Base-by-base conservation (phyloP, 192 early-diverging fungal genomes). In the Oehlia diaphana region DNA sequence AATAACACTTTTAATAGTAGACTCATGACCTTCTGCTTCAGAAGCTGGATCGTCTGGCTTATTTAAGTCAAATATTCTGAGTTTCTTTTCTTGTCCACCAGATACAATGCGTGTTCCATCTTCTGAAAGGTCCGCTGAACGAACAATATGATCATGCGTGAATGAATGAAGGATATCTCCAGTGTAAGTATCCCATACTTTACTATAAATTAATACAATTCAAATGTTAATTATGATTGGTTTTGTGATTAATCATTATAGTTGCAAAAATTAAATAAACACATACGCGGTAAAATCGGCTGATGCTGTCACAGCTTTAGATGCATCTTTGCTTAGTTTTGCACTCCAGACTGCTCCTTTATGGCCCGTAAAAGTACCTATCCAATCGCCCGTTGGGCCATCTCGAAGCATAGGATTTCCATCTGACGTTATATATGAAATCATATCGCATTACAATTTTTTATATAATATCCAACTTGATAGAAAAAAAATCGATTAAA, bases 321-420 rank as follows among this genome's bases (percentile, higher is more conserved):
- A 83, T 13, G 95, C 91, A 82, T 94, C 92, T 33, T 88, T 86
- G 21, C 88, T 92, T 70, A 97, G 88, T 78, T 91, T 89, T 37
- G 96, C 93, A 74, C 90, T 92, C 96, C 96, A 96, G 4, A 97
- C 94, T 1, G 95, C 95, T 58, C 95, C 95, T 86, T 97, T 97
- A 82, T 97, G 95, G 63, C 94, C 95, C 79, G 92, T 79, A 73
- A 97, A 97, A 13, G 93, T 95, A 19, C 95, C 95, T 74, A 97
- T 94, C 95, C 95, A 97, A 83, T 97, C 95, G 69, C 95, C 95
- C 3, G 95, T 97, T 58, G 90, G 88, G 10, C 95, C 95, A 78
- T 94, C 90, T 76, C 95, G 88, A 81, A 97, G 83, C 87, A 96
- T 95, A 5, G 95, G 95, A 81, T 93, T 94, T 39, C 92, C 90